These are phyloP conservation scores for Ophiostoma pallidulum DNA, from an alignment of 2,329 filamentous ascomycete species.

Conservation along the genomic window DNA sequence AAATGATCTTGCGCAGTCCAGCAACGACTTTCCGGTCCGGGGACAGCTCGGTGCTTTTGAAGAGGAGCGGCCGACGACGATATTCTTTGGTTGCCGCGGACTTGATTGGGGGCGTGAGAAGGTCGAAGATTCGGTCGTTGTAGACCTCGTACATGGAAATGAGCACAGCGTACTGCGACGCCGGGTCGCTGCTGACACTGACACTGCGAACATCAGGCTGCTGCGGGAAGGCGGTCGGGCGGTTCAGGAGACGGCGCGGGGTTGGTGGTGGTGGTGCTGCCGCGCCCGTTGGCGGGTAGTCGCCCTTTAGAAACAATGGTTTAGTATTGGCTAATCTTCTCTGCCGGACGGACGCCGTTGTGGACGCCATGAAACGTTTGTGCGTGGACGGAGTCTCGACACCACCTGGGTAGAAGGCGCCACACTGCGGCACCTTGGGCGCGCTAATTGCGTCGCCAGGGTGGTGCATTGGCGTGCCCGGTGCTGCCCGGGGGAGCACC, in stretches of 20 bases:
- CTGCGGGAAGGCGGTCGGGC: slow-evolving; percentile 62
- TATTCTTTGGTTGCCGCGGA: slow-evolving; percentile 57
- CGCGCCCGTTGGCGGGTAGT: slow-evolving; percentile 23
- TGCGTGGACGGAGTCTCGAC: slow-evolving; percentile 17
- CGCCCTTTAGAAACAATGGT: slow-evolving; percentile 35
- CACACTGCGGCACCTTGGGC: neutral
- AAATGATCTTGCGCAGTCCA: slow-evolving; percentile 82
- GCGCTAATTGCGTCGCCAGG: slow-evolving; percentile 1
- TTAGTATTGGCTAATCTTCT: slow-evolving; percentile 38
- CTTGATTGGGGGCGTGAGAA: slow-evolving; percentile 58
- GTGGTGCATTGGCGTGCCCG: neutral
- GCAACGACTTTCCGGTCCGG: slow-evolving; percentile 92
- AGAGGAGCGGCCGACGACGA: slow-evolving; percentile 71
- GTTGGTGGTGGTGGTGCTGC: slow-evolving; percentile 43
- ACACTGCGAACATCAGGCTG: slow-evolving; percentile 66
- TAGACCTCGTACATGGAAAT: slow-evolving; percentile 99
- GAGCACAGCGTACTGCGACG: slow-evolving; percentile 75
- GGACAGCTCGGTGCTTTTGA: slow-evolving; percentile 83
- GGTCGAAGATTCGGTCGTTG: slow-evolving; percentile 94
- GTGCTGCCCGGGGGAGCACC: neutral
- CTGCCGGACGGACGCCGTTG: slow-evolving; percentile 31
- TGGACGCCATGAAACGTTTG: slow-evolving; percentile 36
- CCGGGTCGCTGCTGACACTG: slow-evolving; percentile 54
- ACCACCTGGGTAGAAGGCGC: neutral
- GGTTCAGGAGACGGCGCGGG: slow-evolving; percentile 53